These are phyloP conservation scores for Sugiyamaella neomexicana DNA, from an alignment of 1,139 yeast genomes.

Conservation along the genomic window DNA sequence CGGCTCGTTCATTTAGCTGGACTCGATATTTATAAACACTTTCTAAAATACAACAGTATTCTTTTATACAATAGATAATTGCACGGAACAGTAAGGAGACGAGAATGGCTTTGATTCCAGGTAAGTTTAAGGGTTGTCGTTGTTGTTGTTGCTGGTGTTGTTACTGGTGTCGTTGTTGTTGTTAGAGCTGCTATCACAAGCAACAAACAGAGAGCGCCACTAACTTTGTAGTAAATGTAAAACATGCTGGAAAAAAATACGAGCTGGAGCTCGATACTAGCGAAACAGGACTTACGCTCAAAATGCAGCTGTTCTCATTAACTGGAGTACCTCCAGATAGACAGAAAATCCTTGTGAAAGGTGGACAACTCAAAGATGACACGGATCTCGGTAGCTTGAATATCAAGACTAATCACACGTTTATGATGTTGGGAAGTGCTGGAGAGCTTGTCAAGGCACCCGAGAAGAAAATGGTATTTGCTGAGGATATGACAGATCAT, in stretches of 20 bases:
- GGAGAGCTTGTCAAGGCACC: constrained; percentile 61
- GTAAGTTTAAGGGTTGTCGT: constrained; percentile 6
- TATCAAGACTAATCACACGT: constrained; percentile 62
- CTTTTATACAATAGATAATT: too few species aligned
- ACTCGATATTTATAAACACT: too few species aligned
- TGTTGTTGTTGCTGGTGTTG: too few species aligned
- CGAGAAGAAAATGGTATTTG: constrained; percentile 54
- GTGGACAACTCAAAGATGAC: constrained; percentile 82
- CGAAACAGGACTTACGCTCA: constrained; percentile 62
- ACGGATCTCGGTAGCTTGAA: constrained; percentile 51
- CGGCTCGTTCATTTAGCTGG: neutral
- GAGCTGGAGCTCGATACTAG: constrained; percentile 59
- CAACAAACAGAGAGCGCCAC: too few species aligned
- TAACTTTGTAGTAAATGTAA: constrained; percentile 51
- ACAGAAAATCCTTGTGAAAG: constrained; percentile 86
- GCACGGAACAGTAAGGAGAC: too few species aligned
- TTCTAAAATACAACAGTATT: neutral
- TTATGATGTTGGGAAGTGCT: constrained; percentile 93
- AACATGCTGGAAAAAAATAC: constrained; percentile 82
- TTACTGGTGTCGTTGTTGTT: too few species aligned
- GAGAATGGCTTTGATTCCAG: constrained; percentile 14
- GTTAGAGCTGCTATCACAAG: too few species aligned
- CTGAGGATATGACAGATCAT: constrained; percentile 65
- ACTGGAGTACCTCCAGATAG: constrained; percentile 85
- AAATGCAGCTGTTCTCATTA: constrained; percentile 64